Evolutionary conservation across 2,329 filamentous ascomycete species (phyloP), one percentile per base, ranked within the genome.

Genomic region (Tolypocladium capitatum): DNA sequence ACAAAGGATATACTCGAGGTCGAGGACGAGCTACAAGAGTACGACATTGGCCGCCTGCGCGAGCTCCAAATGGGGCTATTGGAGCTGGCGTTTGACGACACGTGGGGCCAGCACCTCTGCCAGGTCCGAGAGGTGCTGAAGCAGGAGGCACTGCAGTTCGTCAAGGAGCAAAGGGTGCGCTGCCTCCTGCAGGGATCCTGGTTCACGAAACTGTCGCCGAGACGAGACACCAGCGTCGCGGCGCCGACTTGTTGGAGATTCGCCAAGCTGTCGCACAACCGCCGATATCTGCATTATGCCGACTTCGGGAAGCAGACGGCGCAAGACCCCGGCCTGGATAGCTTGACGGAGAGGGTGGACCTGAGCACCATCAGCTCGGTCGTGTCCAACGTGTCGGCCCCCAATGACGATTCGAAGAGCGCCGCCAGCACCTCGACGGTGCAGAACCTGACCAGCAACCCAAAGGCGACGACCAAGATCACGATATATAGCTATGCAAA

Each of bases 161-260:
- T 97, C 66, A 96, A 95, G 66, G 92, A 98, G 68, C 92, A 98
- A 65, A 81, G 92, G 34, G 86, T 97, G 51, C 78, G 92, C 47
- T 96, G 90, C 61, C 71, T 98, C 35, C 75, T 97, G 4, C 78
- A 87, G 55, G 92, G 92, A 7, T 82, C 85, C 10, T 98, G 92
- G 92, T 98, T 97, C 68, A 63, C 69, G 62, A 67, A 74, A 64
- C 64, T 75, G 5, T 59, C 66, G 11, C 63, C 69, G 45, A 65
- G 59, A 52, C 62, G 66, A 44, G 63, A 67, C 44, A 65, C 62
- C 47, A 55, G 51, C 43, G 57, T 58, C 43, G 58, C 77, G 44
- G 68, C 72, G 32, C 72, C 74, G 4, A 75, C 74, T 11, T 70
- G 78, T 6, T 94, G 88, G 81, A 81, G 89, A 51, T 98, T 85